Evolutionary conservation across 305 asterid genomes (phyloP), one percentile per base, ranked within the genome.

Genomic region (Striga hermonthica): DNA sequence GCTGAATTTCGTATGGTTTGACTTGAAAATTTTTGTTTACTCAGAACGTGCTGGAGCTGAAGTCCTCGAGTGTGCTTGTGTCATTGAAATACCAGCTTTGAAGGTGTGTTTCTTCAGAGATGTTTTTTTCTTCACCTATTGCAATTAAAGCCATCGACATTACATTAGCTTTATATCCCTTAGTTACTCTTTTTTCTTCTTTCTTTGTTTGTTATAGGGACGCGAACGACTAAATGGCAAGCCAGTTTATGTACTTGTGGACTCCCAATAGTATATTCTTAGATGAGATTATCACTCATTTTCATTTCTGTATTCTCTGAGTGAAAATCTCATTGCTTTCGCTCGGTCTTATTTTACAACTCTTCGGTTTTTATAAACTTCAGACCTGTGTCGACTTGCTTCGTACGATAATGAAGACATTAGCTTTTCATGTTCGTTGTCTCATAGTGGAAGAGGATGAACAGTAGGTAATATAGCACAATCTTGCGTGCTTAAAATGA

Each of bases 31-130:
- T 57, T 74, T 39, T 47, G 64, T 67, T 40, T 60, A 65, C 36
- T 4, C 83, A 85, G 91, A 88, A 67, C 87, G 88, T 47, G 91
- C 88, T 60, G 85, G 87, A 5, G 94, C 91, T 63, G 87, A 86
- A 75, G 91, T 88, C 58, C 74, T 86, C 28, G 96, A 86, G 75
- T 88, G 94, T 74, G 94, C 96, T n/a, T 86, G 96, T 56, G 84
- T 88, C 72, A 86, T 86, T 61, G 96, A 84, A 79, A 79, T 88
- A 76, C 96, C 94, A 38, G 88, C 79, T 39, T 72, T 88, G 12
- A 81, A 88, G 94, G 94, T 88, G 41, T 60, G 28, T 28, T 34
- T 47, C 12, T 5, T 55, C 2, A 7, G 39, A n/a, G n/a, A n/a
- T n/a, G n/a, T n/a, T n/a, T n/a, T n/a, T n/a, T n/a, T n/a, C n/a